Base-by-base conservation (phyloP, 2,329 filamentous ascomycete species). In the Colletotrichum orbiculare region DNA sequence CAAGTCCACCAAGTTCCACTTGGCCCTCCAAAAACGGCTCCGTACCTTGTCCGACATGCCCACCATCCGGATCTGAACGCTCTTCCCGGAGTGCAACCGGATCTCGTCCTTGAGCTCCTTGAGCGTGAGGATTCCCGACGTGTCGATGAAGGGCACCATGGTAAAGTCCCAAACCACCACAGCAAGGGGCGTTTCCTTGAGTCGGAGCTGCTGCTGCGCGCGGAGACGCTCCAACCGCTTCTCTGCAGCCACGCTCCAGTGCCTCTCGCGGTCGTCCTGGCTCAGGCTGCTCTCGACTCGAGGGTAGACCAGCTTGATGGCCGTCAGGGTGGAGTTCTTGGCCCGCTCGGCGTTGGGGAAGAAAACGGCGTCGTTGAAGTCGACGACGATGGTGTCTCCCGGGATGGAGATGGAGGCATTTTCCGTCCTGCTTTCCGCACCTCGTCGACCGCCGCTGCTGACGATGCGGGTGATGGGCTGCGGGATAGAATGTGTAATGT, bases 271-370 rank as follows among this genome's bases (percentile, higher is more conserved):
- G 43, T 66, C 64, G 17, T 63, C 60, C 5, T 77, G 73, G 0
- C 76, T 72, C 3, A 76, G 73, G 50, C 77, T 75, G 41, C 54
- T 64, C 15, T 66, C 59, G 0, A 60, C 60, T 12, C 60, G 64
- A 3, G 64, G 60, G 64, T 81, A 79, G 4, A 77, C 71, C 13
- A 87, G 74, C 25, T 85, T 81, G 13, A 77, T 74, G 3, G 74
- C 78, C 46, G 85, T 86, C 58, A 83, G 74, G 35, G 81, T 77
- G 17, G 64, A n/a, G 8, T 46, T 66, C 48, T 66, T 66, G 34
- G 60, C 64, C 43, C 64, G 53, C 64, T 86, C 85, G 2, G 87
- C 86, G 70, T 90, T 90, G 66, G 82, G 84, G 77, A 89, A 90
- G 74, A 89, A 85, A 38, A 89, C 75, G 2, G 84, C 82, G 60